phyloP scores from a whole-genome alignment of 2,329 filamentous ascomycete species.

The Neurospora sp. region DNA sequence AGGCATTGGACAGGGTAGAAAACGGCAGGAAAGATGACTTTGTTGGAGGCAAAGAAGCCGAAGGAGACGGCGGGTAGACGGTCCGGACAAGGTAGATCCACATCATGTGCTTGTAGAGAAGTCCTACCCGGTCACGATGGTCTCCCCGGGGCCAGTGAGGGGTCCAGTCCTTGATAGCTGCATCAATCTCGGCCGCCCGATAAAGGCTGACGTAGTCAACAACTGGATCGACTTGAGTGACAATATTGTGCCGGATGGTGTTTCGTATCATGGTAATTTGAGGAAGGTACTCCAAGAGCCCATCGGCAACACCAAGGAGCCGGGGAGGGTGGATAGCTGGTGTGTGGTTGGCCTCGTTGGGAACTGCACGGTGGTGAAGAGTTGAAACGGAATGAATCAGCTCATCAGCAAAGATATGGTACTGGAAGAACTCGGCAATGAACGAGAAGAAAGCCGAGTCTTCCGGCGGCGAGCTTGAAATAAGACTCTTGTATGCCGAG shows the following conservation, averaged over 20 bases:
- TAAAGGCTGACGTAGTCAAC: conserved; percentile 66
- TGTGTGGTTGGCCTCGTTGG: conserved; percentile 33
- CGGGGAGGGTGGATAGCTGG: conserved; percentile 36
- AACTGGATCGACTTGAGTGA: conserved; percentile 49
- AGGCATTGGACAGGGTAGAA: background rate
- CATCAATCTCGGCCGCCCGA: conserved; percentile 65
- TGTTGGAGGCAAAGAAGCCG: conserved; percentile 10
- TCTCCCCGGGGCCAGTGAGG: conserved; percentile 51
- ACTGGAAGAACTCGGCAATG: conserved; percentile 74
- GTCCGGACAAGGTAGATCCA: conserved; percentile 55
- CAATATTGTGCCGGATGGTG: conserved; percentile 58
- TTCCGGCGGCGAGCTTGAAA: conserved; percentile 50
- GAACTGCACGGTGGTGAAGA: conserved; percentile 21
- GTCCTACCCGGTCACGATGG: conserved; percentile 42
- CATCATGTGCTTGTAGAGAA: conserved; percentile 56
- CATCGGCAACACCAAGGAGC: conserved; percentile 75
- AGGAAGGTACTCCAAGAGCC: conserved; percentile 67
- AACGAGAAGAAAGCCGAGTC: conserved; percentile 55
- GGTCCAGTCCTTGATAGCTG: conserved; percentile 63
- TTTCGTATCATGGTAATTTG: conserved; percentile 72
- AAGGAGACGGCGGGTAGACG: conserved; percentile 41
- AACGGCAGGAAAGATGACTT: conserved; percentile 9
- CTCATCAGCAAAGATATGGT: conserved; percentile 62
- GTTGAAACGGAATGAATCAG: conserved; percentile 35
- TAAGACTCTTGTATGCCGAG: conserved; percentile 61